Conservation (phyloP, 1,284 basidiomycete species). For the Thecaphora thlaspeos region DNA sequence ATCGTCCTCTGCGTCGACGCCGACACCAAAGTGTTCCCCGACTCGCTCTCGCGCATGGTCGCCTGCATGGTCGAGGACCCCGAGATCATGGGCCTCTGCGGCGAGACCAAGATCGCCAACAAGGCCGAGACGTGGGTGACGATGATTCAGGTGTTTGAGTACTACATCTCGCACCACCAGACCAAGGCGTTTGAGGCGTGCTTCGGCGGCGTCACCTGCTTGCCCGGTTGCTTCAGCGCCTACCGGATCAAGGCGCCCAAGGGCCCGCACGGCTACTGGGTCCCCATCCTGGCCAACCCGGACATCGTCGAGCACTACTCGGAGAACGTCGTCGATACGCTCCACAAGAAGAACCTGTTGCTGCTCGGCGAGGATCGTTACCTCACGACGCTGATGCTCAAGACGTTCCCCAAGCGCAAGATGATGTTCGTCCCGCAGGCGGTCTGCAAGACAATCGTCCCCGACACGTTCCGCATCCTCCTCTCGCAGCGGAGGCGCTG, state of each 20-base stretch:
- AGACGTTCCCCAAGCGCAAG: slow-evolving; percentile 94
- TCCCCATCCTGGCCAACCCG: slow-evolving; percentile 86
- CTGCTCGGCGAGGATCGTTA: slow-evolving; percentile 96
- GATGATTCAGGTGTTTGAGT: slow-evolving; percentile 99
- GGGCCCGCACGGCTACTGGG: slow-evolving; percentile 69
- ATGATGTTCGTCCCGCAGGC: slow-evolving; percentile 91
- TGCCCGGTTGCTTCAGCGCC: slow-evolving; percentile 96
- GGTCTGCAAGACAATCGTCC: slow-evolving; percentile 75
- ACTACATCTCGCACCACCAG: slow-evolving; percentile 96
- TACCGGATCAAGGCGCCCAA: slow-evolving; percentile 95
- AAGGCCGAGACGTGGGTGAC: slow-evolving; percentile 92
- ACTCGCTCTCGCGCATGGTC: slow-evolving; percentile 86
- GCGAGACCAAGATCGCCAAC: slow-evolving; percentile 90
- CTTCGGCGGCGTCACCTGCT: slow-evolving; percentile 94
- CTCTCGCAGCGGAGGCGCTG: slow-evolving; percentile 70
- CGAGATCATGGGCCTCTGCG: slow-evolving; percentile 92
- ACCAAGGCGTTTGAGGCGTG: slow-evolving; percentile 94
- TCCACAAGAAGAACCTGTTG: slow-evolving; percentile 88
- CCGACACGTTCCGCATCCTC: slow-evolving; percentile 52
- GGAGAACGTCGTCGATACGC: slow-evolving; percentile 69
- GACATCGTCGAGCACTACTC: slow-evolving; percentile 95
- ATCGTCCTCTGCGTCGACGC: slow-evolving; percentile 96
- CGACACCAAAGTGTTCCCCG: slow-evolving; percentile 83
- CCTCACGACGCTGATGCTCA: slow-evolving; percentile 88
- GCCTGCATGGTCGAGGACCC: slow-evolving; percentile 83